Percentiles rank a stretch among this genome's conserved stretches.
phyloP scores from a whole-genome alignment of 2,329 filamentous ascomycete species.

The Xenosphaeropsis pyriputrescens region DNA sequence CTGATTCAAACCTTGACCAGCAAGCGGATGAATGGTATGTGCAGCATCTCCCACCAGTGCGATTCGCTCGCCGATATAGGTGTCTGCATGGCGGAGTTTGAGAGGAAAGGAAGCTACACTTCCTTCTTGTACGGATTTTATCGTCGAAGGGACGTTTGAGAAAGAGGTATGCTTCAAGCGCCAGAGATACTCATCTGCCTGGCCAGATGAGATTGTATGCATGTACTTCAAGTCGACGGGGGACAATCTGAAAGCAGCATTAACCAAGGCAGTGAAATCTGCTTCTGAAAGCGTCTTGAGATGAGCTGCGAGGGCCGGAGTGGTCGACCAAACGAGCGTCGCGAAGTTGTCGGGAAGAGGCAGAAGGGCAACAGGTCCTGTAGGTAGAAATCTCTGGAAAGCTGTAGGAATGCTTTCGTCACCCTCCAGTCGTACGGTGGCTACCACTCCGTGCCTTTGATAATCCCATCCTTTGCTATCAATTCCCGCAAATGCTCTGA shows the following conservation, averaged over 20 bases:
- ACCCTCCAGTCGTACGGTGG: slow-evolving; percentile 62
- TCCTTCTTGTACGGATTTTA: slow-evolving; percentile 59
- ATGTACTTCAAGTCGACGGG: slow-evolving; percentile 73
- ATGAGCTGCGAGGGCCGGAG: slow-evolving; percentile 60
- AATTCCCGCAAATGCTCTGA: slow-evolving; percentile 80
- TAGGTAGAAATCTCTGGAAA: slow-evolving; percentile 90
- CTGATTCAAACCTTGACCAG: slow-evolving; percentile 87
- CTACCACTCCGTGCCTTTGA: slow-evolving; percentile 76
- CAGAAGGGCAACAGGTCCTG: slow-evolving; percentile 80
- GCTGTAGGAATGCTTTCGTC: slow-evolving; percentile 53
- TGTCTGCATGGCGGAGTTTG: slow-evolving; percentile 83
- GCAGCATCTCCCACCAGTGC: slow-evolving; percentile 90
- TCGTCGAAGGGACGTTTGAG: slow-evolving; percentile 46
- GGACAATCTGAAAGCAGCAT: slow-evolving; percentile 77
- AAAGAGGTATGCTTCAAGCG: slow-evolving; percentile 55
- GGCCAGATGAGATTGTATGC: slow-evolving; percentile 44
- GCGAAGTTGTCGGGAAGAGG: slow-evolving; percentile 73
- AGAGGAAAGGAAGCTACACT: slow-evolving; percentile 84
- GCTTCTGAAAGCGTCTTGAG: slow-evolving; percentile 59
- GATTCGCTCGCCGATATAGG: slow-evolving; percentile 80
- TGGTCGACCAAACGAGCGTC: slow-evolving; percentile 91
- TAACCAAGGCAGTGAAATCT: slow-evolving; percentile 79
- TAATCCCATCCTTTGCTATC: slow-evolving; percentile 88
- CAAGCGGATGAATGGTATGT: slow-evolving; percentile 88
- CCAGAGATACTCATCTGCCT: slow-evolving; percentile 74